A percentile compares a stretch with the other conserved stretches of the same genome.
Evolutionary conservation across 176 grass and related monocot genomes (phyloP).

Genomic region (Chloris gayana): DNA sequence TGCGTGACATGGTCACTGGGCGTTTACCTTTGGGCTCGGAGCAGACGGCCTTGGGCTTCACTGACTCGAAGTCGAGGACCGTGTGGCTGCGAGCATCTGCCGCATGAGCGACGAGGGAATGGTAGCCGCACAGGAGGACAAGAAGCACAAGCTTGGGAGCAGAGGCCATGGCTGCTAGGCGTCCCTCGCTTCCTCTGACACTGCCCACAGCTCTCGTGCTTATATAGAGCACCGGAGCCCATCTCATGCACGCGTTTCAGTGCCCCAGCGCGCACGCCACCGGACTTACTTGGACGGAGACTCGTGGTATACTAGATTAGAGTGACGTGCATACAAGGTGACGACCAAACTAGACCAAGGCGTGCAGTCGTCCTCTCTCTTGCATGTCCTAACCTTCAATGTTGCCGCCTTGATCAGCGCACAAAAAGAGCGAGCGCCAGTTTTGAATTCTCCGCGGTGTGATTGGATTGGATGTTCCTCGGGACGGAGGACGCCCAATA

Average conservation of each 20-base stretch:
- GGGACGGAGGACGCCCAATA: background rate
- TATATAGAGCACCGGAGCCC: conserved; percentile 11
- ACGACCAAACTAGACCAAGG: conserved; percentile 6
- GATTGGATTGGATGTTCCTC: conserved; percentile 2
- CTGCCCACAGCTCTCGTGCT: background rate
- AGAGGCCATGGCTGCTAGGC: conserved; percentile 28
- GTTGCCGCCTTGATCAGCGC: conserved; percentile 6
- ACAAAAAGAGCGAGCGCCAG: conserved; percentile 5
- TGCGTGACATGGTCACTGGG: background rate
- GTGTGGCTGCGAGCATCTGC: conserved; percentile 1
- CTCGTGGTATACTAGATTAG: conserved; percentile 15
- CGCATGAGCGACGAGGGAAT: conserved; percentile 3
- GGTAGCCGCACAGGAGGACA: conserved; percentile 13
- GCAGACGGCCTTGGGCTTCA: background rate
- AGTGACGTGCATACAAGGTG: background rate
- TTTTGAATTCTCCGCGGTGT: background rate
- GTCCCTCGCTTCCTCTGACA: background rate
- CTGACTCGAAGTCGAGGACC: background rate
- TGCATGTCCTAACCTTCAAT: background rate
- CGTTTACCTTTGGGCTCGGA: background rate
- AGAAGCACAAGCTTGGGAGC: conserved; percentile 23
- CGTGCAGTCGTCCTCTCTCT: background rate
- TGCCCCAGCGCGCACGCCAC: background rate
- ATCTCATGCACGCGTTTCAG: background rate
- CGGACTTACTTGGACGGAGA: background rate